phyloP scores from a whole-genome alignment of 2,329 filamentous ascomycete species.

The Sclerotinia borealis region DNA sequence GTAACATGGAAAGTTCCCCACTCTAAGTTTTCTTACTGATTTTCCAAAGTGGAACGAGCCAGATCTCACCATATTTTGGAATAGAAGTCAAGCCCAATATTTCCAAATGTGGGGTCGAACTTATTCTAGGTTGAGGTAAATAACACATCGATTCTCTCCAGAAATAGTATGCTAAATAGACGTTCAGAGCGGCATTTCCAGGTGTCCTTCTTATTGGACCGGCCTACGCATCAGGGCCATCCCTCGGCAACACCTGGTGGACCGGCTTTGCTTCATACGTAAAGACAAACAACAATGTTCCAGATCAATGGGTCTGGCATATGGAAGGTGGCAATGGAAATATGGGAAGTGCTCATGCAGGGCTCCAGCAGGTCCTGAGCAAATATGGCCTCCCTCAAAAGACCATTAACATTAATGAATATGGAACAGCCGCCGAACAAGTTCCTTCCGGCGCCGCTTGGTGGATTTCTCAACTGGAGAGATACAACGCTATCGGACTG shows the following conservation, averaged over 20 bases:
- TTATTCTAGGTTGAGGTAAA: conserved; percentile 35
- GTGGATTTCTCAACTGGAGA: conserved; percentile 20
- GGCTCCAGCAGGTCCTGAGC: conserved; percentile 28
- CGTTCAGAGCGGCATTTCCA: conserved; percentile 8
- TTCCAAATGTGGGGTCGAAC: conserved; percentile 38
- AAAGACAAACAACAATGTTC: conserved; percentile 34
- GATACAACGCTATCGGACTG: conserved; percentile 17
- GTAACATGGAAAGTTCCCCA: no score
- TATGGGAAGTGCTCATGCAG: conserved; percentile 15
- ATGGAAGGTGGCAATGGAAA: conserved; percentile 30
- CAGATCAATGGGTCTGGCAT: conserved; percentile 42
- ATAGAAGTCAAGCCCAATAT: conserved; percentile 35
- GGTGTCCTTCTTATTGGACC: conserved; percentile 35
- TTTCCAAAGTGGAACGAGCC: conserved; percentile 44
- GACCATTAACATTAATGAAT: conserved; percentile 21
- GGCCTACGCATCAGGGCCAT: conserved; percentile 31
- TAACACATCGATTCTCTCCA: conserved; percentile 16
- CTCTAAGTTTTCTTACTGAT: background rate
- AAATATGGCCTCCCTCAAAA: conserved; percentile 14
- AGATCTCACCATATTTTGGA: conserved; percentile 35
- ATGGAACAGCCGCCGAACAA: conserved; percentile 15
- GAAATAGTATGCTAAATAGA: background rate
- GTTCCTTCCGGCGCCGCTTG: conserved; percentile 15
- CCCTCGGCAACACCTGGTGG: conserved; percentile 38
- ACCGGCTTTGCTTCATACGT: conserved; percentile 34